Percentiles rank a stretch among this genome's conserved stretches.
Conservation (phyloP, 305 asterid genomes). For the Plantago rigida region DNA sequence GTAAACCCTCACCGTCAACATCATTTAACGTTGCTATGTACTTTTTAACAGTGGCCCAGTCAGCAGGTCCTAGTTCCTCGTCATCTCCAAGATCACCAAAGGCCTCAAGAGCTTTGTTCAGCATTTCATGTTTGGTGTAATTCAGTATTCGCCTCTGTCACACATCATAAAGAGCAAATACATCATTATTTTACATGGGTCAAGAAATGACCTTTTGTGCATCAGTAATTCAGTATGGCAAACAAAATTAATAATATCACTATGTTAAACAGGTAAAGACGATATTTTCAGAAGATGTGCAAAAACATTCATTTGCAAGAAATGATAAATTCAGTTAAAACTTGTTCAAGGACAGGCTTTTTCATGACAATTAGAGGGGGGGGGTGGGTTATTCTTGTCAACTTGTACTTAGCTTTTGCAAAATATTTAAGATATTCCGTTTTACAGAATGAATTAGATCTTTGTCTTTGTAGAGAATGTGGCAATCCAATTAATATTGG, state of each 20-base stretch:
- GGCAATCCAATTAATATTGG: too few relatives aligned
- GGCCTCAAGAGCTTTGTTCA: constrained; percentile 89
- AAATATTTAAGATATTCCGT: background rate
- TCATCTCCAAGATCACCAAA: constrained; percentile 90
- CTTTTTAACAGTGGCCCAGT: constrained; percentile 78
- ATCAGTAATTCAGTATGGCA: background rate
- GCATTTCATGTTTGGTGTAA: constrained; percentile 83
- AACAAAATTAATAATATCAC: background rate
- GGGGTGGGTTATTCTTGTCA: background rate
- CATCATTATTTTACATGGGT: background rate
- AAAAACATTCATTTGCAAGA: background rate
- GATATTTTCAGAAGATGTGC: background rate
- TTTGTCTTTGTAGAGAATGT: too few relatives aligned
- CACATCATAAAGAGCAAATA: constrained; percentile 16
- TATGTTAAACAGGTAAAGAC: background rate
- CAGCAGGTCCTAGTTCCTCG: constrained; percentile 93
- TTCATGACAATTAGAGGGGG: background rate
- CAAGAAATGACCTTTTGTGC: constrained; percentile 3
- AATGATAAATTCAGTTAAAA: too few relatives aligned
- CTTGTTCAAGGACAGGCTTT: background rate
- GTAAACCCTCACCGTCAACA: constrained; percentile 52
- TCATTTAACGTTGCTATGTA: constrained; percentile 65
- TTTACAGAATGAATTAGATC: too few relatives aligned
- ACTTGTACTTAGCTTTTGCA: background rate
- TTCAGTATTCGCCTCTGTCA: constrained; percentile 68